phyloP scores from a whole-genome alignment of 148 eudicot species.

The Suaeda aralocaspica region DNA sequence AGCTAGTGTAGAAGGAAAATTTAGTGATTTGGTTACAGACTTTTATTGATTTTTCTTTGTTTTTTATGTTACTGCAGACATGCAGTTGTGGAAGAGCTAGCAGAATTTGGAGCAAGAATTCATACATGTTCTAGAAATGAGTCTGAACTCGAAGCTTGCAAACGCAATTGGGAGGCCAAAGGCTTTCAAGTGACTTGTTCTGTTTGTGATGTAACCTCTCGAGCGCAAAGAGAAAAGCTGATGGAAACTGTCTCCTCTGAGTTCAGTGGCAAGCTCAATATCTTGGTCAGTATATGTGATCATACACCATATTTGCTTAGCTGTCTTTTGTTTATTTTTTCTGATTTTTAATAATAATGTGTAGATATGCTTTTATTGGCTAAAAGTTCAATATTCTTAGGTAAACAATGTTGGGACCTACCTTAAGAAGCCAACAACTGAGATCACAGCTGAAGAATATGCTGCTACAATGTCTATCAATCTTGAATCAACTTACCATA shows the following conservation, averaged over 20 bases:
- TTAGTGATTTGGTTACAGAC: neutral
- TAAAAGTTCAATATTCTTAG: slow-evolving; percentile 19
- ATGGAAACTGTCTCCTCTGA: slow-evolving; percentile 30
- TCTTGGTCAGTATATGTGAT: slow-evolving; percentile 29
- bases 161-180: slow-evolving; percentile 24
- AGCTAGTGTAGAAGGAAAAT: neutral
- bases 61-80: slow-evolving; percentile 11
- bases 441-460: slow-evolving; percentile 34
- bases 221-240: slow-evolving; percentile 29
- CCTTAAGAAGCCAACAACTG: slow-evolving; percentile 26
- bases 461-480: slow-evolving; percentile 38
- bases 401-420: slow-evolving; percentile 46
- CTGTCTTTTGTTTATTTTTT: too few relatives aligned
- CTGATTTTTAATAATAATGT: too few relatives aligned
- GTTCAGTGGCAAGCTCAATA: slow-evolving; percentile 41
- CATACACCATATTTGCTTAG: neutral
- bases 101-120: slow-evolving; percentile 32
- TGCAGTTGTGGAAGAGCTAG: slow-evolving; percentile 41
- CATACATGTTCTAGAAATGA: slow-evolving; percentile 40
- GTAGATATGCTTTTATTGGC: neutral
- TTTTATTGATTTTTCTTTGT: neutral
- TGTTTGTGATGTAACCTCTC: slow-evolving; percentile 30
- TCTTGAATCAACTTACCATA: slow-evolving; percentile 47
- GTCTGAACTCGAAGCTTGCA: slow-evolving; percentile 30
- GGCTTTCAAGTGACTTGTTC: slow-evolving; percentile 39